These are phyloP conservation scores for Colletotrichum scovillei DNA, from an alignment of 2,329 filamentous ascomycete genomes.

Conservation along the genomic window DNA sequence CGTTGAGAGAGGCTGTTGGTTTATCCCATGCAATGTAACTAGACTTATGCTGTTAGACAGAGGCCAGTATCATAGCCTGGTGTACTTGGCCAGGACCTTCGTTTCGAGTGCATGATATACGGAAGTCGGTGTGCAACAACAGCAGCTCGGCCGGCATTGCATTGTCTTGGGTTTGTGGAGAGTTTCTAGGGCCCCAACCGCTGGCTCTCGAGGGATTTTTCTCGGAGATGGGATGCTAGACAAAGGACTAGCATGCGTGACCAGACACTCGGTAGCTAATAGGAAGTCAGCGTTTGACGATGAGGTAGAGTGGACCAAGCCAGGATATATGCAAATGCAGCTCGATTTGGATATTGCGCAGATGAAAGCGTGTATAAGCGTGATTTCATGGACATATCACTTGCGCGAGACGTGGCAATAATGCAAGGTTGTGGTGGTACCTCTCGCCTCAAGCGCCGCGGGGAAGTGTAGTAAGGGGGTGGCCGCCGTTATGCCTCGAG, in stretches of 20 bases:
- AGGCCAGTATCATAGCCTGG: neutral
- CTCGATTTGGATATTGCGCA: neutral
- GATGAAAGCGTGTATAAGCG: neutral
- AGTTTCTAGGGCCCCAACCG: neutral
- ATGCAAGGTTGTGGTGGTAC: neutral
- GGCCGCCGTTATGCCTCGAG: neutral
- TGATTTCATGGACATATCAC: neutral
- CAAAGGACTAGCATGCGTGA: neutral
- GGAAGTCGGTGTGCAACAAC: neutral
- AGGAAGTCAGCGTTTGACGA: neutral
- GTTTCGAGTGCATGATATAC: neutral
- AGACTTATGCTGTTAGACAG: too few relatives aligned
- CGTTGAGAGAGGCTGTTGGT: neutral
- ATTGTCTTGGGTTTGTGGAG: neutral
- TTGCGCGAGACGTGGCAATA: constrained; percentile 1
- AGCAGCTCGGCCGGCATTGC: too few relatives aligned
- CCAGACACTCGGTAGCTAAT: constrained; percentile 1
- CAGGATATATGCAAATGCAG: neutral
- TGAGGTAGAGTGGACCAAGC: neutral
- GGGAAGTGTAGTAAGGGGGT: neutral
- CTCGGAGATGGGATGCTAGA: neutral
- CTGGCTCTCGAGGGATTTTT: neutral
- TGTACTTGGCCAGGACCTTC: neutral
- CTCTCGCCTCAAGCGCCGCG: neutral
- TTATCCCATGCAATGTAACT: neutral